Evolutionary conservation across 495 filamentous ascomycete genomes (phyloP).

Genomic region (Podospora pseudopauciseta): DNA sequence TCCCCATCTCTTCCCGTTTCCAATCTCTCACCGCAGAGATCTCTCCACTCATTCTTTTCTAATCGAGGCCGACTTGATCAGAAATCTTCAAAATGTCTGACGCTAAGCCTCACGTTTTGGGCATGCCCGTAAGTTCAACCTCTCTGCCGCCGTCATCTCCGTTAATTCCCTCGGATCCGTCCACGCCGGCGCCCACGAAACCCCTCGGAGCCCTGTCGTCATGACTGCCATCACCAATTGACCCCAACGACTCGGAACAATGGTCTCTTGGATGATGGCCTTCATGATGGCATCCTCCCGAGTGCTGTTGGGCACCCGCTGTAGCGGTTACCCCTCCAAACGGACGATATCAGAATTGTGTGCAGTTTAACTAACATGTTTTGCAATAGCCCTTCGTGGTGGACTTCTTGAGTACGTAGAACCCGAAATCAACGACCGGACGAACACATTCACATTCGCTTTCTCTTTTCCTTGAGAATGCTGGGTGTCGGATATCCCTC

Average conservation of each 20-base stretch:
- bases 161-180: constrained; percentile 35
- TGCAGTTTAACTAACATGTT: constrained; percentile 24
- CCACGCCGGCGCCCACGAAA: constrained; percentile 4
- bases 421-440: neutral
- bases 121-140: constrained; percentile 72
- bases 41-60: constrained; percentile 47
- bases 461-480: constrained; percentile 1
- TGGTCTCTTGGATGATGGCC: constrained; percentile 10
- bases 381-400: constrained; percentile 63
- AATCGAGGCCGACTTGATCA: constrained; percentile 46
- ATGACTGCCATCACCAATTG: constrained; percentile 34
- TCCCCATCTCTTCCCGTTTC: constrained; percentile 33
- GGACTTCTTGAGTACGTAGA: constrained; percentile 94
- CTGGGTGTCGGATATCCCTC: constrained; percentile 48
- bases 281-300: neutral
- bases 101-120: constrained; percentile 57
- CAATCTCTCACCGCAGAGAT: constrained; percentile 35
- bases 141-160: constrained; percentile 34
- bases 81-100: constrained; percentile 60
- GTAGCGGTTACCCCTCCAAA: neutral
- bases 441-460: neutral
- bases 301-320: neutral
- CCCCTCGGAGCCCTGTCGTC: constrained; percentile 9
- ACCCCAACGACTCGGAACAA: constrained; percentile 1
- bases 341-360: neutral